phyloP scores from a whole-genome alignment of 108 stramenopile species.

The Mediolabrus comicus region DNA sequence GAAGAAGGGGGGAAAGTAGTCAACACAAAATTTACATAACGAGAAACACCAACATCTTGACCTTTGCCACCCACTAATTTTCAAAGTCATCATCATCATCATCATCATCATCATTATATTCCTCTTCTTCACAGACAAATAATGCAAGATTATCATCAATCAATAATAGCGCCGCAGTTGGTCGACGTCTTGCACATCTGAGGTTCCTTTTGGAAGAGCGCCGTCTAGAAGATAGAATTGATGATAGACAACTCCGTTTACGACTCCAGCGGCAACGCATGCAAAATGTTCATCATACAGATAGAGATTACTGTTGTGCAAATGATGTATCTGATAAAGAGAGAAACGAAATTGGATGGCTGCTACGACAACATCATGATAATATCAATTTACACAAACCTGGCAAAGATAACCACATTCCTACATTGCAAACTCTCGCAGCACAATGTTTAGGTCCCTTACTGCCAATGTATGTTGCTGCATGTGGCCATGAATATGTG shows the following conservation, averaged over 20 bases:
- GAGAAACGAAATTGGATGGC: constrained; percentile 30
- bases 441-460: constrained; percentile 23
- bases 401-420: background rate
- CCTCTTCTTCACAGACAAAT: background rate
- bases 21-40: no score
- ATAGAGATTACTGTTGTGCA: background rate
- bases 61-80: no score
- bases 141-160: background rate
- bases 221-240: constrained; percentile 31
- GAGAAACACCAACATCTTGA: no score
- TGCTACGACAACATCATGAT: background rate
- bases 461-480: constrained; percentile 22
- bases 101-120: background rate
- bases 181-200: constrained; percentile 16
- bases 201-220: constrained; percentile 33
- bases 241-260: constrained; percentile 27
- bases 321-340: background rate
- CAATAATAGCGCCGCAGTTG: background rate
- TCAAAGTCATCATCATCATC: background rate
- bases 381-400: no score
- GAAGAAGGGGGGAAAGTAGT: no score
- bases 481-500: constrained; percentile 14
- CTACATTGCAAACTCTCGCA: constrained; percentile 24
- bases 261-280: constrained; percentile 22
- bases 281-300: background rate